Percentiles rank a stretch among this genome's conserved stretches.
These are phyloP conservation scores for Helicostylum pulchrum DNA, from an alignment of 192 early-diverging fungal genomes.

Conservation along the genomic window DNA sequence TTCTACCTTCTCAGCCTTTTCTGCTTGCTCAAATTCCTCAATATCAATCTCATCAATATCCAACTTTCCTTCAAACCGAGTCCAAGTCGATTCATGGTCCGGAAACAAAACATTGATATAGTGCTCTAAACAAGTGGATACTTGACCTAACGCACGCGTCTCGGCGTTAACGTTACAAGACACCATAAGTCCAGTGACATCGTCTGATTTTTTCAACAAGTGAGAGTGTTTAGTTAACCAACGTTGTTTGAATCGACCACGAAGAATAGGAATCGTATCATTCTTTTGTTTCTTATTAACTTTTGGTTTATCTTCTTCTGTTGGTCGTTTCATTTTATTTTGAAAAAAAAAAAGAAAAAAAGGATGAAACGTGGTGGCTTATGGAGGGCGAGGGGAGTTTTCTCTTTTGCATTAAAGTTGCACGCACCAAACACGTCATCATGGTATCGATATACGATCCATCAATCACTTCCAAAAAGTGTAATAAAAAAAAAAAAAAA, in stretches of 20 bases:
- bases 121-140: constrained; percentile 21
- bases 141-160: constrained; percentile 37
- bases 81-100: constrained; percentile 24
- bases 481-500: too few species aligned
- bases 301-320: too few species aligned
- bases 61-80: constrained; percentile 25
- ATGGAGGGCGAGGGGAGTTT: too few species aligned
- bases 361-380: too few species aligned
- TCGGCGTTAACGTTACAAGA: constrained; percentile 30
- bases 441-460: too few species aligned
- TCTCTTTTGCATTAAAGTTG: too few species aligned
- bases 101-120: constrained; percentile 30
- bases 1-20: background rate
- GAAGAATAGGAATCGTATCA: constrained; percentile 29
- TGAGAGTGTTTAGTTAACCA: constrained; percentile 33
- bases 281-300: constrained; percentile 16
- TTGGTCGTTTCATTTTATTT: too few species aligned
- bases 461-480: too few species aligned
- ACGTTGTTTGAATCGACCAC: constrained; percentile 32
- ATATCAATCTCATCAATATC: constrained; percentile 24
- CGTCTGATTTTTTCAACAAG: constrained; percentile 27
- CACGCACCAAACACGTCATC: too few species aligned
- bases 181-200: constrained; percentile 28
- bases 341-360: too few species aligned
- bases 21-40: background rate